Conservation (phyloP, 306 rosid genomes). For the Prunus dulcis region DNA sequence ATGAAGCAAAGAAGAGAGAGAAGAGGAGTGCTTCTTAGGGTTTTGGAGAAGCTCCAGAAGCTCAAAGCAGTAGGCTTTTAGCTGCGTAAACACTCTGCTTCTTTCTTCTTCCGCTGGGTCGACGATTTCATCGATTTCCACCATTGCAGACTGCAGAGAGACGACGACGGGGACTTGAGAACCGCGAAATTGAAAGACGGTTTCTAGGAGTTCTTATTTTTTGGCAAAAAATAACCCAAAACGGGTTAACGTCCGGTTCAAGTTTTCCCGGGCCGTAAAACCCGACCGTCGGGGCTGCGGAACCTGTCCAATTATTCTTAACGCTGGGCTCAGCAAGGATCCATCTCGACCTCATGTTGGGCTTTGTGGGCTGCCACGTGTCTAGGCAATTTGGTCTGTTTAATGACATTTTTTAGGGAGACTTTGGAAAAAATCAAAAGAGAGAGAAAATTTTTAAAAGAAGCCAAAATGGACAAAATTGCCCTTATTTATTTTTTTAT, state of each 20-base stretch:
- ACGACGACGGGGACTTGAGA: neutral
- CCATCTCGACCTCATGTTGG: too few relatives aligned
- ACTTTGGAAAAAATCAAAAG: too few relatives aligned
- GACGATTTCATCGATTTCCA: slow-evolving; percentile 24
- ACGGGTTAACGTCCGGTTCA: neutral
- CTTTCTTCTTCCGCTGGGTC: slow-evolving; percentile 10
- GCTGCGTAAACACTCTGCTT: slow-evolving; percentile 47
- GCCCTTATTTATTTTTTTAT: too few relatives aligned
- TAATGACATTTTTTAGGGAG: too few relatives aligned
- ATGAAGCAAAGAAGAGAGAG: slow-evolving; percentile 43
- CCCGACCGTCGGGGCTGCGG: too few relatives aligned
- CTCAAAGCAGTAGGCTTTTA: slow-evolving; percentile 55
- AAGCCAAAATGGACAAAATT: too few relatives aligned
- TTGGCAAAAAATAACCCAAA: neutral
- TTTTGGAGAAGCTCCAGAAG: slow-evolving; percentile 67
- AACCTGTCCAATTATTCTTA: too few relatives aligned
- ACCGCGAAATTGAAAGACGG: neutral
- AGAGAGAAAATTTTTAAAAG: too few relatives aligned
- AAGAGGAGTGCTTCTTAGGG: slow-evolving; percentile 53
- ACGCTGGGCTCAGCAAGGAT: too few relatives aligned
- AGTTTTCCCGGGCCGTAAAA: too few relatives aligned
- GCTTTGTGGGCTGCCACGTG: too few relatives aligned
- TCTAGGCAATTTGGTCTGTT: too few relatives aligned
- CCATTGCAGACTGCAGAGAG: slow-evolving; percentile 29
- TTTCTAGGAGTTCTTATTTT: neutral